Conservation (phyloP, 2,329 filamentous ascomycete species). For the Penicillium sp. region DNA sequence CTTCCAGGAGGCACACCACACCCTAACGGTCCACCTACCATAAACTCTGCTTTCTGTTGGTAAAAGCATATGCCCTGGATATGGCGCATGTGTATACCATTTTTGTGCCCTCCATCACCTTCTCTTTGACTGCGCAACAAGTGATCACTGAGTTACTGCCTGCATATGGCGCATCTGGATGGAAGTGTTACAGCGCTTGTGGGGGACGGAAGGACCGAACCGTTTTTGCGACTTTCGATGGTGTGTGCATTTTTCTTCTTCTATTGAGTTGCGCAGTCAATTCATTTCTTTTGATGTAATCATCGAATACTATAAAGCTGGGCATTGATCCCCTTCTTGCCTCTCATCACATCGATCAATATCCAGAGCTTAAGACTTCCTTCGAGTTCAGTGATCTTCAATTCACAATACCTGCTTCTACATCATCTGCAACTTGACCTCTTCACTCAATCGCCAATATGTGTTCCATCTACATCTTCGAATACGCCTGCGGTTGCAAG, state of each 20-base stretch:
- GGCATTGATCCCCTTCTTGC: slow-evolving; percentile 8
- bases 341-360: slow-evolving; percentile 6
- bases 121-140: slow-evolving; percentile 14
- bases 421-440: background rate
- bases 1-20: slow-evolving; percentile 16
- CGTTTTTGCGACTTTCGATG: background rate
- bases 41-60: slow-evolving; percentile 28
- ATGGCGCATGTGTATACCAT: slow-evolving; percentile 12
- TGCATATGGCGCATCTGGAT: slow-evolving; percentile 21
- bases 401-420: background rate
- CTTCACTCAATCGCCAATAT: slow-evolving; percentile 21
- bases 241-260: slow-evolving; percentile 17
- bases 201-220: slow-evolving; percentile 3
- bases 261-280: slow-evolving; percentile 18
- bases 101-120: slow-evolving; percentile 19
- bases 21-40: slow-evolving; percentile 30
- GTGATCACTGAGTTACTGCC: slow-evolving; percentile 3
- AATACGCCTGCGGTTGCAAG: slow-evolving; percentile 40
- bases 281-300: slow-evolving; percentile 17
- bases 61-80: slow-evolving; percentile 17
- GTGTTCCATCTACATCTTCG: slow-evolving; percentile 39
- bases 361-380: background rate
- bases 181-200: slow-evolving; percentile 10
- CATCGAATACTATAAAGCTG: slow-evolving; percentile 23
- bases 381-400: background rate